Evolutionary conservation across 352 stramenopile genomes (phyloP).

Genomic region (Phytopythium ostracodes): DNA sequence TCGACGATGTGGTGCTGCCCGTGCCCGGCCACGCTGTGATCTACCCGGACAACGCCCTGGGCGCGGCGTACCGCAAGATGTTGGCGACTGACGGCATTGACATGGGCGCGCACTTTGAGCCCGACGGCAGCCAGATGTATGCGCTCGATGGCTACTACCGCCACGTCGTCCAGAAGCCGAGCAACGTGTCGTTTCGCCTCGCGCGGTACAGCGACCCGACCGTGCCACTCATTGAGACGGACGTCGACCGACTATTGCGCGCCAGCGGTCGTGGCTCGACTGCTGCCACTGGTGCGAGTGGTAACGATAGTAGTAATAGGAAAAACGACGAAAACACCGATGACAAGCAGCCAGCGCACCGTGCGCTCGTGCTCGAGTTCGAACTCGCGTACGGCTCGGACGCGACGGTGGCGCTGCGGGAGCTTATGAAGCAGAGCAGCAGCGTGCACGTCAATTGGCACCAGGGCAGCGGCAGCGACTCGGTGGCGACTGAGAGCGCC

Average conservation of each 20-base stretch:
- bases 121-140: slow-evolving; percentile 56
- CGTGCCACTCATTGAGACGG: slow-evolving; percentile 88
- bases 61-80: slow-evolving; percentile 44
- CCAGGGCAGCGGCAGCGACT: slow-evolving; percentile 21
- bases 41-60: slow-evolving; percentile 79
- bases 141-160: slow-evolving; percentile 86
- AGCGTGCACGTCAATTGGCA: slow-evolving; percentile 73
- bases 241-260: slow-evolving; percentile 69
- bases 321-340: background rate
- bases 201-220: slow-evolving; percentile 83
- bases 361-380: slow-evolving; percentile 56
- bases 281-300: background rate
- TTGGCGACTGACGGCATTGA: slow-evolving; percentile 56
- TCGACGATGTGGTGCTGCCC: slow-evolving; percentile 94
- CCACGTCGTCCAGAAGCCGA: slow-evolving; percentile 87
- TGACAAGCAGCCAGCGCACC: slow-evolving; percentile 15
- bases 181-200: slow-evolving; percentile 80
- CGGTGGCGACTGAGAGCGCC: background rate
- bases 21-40: slow-evolving; percentile 87
- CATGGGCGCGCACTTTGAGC: slow-evolving; percentile 40
- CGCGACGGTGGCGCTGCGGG: slow-evolving; percentile 92
- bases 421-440: slow-evolving; percentile 93
- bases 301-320: background rate
- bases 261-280: background rate
- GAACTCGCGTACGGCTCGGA: slow-evolving; percentile 66